A percentile compares a stretch with the other conserved stretches of the same genome.
These are phyloP conservation scores for Phytophthora foliorum DNA, from an alignment of 352 stramenopile species.

Conservation along the genomic window DNA sequence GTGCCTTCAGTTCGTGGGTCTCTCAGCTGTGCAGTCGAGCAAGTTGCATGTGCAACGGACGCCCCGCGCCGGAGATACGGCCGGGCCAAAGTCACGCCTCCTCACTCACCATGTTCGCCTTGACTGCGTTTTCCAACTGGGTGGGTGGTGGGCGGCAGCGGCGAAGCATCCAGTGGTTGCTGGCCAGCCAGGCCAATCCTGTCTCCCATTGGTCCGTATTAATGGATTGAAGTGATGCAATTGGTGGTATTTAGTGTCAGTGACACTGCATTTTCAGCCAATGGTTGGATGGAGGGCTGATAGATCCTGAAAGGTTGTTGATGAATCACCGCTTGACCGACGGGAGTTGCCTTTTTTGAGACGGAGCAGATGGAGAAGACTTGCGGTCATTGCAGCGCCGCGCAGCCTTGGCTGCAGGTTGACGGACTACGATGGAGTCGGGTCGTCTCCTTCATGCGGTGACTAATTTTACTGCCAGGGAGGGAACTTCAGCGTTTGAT, in stretches of 20 bases:
- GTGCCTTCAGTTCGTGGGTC: slow-evolving; percentile 3
- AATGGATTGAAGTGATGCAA: not conserved
- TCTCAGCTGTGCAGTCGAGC: slow-evolving; percentile 10
- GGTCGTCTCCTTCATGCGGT: slow-evolving; percentile 27
- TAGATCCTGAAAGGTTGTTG: slow-evolving; percentile 15
- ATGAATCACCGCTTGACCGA: not conserved
- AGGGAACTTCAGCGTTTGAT: not conserved
- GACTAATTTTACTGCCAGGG: slow-evolving; percentile 14
- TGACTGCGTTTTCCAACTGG: slow-evolving; percentile 51
- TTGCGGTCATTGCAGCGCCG: slow-evolving; percentile 13
- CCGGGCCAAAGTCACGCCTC: not conserved
- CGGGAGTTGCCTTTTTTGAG: slow-evolving; percentile 27
- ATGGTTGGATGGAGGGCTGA: not conserved
- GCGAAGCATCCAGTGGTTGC: slow-evolving; percentile 28
- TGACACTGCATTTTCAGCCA: slow-evolving; percentile 14
- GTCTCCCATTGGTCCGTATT: slow-evolving; percentile 35
- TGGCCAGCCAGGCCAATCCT: slow-evolving; percentile 39
- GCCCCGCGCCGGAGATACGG: slow-evolving; percentile 3
- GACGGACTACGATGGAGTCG: slow-evolving; percentile 24
- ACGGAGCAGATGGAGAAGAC: slow-evolving; percentile 31
- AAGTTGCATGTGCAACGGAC: slow-evolving; percentile 24
- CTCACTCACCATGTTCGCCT: slow-evolving; percentile 47
- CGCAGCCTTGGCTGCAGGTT: slow-evolving; percentile 16
- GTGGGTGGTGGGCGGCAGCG: slow-evolving; percentile 25
- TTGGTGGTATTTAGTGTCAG: not conserved